Base-by-base conservation (phyloP, 2,329 filamentous ascomycete species). In the Lachnellula occidentalis region DNA sequence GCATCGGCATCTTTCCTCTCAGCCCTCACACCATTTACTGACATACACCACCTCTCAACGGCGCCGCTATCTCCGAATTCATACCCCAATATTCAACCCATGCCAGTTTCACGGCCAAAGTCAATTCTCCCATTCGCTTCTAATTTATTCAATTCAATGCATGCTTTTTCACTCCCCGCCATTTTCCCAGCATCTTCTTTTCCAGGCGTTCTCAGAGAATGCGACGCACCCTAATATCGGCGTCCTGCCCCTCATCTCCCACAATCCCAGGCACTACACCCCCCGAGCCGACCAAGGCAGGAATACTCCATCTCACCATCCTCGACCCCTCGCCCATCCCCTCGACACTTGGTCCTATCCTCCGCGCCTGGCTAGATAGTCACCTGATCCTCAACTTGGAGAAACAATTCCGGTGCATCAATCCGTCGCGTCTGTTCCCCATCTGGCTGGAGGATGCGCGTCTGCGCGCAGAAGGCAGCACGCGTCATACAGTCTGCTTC, bases 301-400 rank as follows among this genome's bases (percentile, higher is more conserved):
- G 85, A 1, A 71, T 74, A 19, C 67, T 88, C 12, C 77, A 85
- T 55, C 69, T 88, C 15, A 78, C 78, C 0, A 70, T 88, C 17
- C 79, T 88, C 58, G 82, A 88, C 54, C 82, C 85, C 0, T 71
- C 79, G 7, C 86, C 86, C 0, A 72, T 78, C 0, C 70, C 77
- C 3, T 70, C 73, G 1, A 82, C 78, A 0, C 72, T 82, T 22
- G 86, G 85, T 0, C 81, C 80, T 0, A 70, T 72, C 1, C 70
- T 88, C 64, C 73, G 78, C 36, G 67, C 72, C 1, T 88, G 85
- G 85, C 71, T 88, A 2, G 80, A 86, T 43, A 74, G 79, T 3
- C 74, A 86, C 50, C 72, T 88, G 0, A 66, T 85, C 2, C 67
- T 79, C 6, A 84, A 83, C 54, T 69, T 88, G 0, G 80, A 84